A percentile compares a stretch with the other conserved stretches of the same genome.
phyloP scores from a whole-genome alignment of 805 yeast species.

The Candida schatavii region DNA sequence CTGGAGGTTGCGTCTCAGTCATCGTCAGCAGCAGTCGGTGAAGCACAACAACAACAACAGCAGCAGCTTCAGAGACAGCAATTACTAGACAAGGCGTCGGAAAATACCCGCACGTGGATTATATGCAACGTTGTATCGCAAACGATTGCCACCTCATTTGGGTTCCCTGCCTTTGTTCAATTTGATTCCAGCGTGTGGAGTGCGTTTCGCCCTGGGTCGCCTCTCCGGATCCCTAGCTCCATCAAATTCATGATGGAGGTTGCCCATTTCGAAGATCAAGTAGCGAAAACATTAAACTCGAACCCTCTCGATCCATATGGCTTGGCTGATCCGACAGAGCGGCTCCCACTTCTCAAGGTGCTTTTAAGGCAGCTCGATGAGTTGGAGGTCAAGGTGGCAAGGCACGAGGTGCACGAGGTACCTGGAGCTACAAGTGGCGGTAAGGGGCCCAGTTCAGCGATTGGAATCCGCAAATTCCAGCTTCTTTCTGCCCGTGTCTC shows the following conservation, averaged over 20 bases:
- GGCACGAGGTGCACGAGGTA: slow-evolving; percentile 25
- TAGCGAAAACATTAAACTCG: slow-evolving; percentile 71
- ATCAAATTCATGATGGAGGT: slow-evolving; percentile 78
- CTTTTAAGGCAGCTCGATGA: slow-evolving; percentile 73
- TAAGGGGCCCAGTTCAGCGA: slow-evolving; percentile 49
- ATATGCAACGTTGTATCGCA: slow-evolving; percentile 89
- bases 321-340: slow-evolving; percentile 62
- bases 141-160: slow-evolving; percentile 85
- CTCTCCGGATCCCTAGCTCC: slow-evolving; percentile 48
- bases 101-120: slow-evolving; percentile 91
- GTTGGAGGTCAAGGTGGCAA: slow-evolving; percentile 54
- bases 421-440: too few relatives aligned
- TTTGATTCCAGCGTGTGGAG: slow-evolving; percentile 69
- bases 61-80: slow-evolving; percentile 23
- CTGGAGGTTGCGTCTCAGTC: too few relatives aligned
- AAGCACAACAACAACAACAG: slow-evolving; percentile 35
- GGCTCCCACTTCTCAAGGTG: slow-evolving; percentile 70
- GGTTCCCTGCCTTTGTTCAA: slow-evolving; percentile 89
- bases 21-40: too few relatives aligned
- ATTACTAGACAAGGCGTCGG: slow-evolving; percentile 51
- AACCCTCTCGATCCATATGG: slow-evolving; percentile 68
- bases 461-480: slow-evolving; percentile 67
- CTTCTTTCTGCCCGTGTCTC: slow-evolving; percentile 77
- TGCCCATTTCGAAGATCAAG: slow-evolving; percentile 82
- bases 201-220: slow-evolving; percentile 48